Conservation (phyloP, 805 yeast genomes). For the Wickerhamomyces mucosus region DNA sequence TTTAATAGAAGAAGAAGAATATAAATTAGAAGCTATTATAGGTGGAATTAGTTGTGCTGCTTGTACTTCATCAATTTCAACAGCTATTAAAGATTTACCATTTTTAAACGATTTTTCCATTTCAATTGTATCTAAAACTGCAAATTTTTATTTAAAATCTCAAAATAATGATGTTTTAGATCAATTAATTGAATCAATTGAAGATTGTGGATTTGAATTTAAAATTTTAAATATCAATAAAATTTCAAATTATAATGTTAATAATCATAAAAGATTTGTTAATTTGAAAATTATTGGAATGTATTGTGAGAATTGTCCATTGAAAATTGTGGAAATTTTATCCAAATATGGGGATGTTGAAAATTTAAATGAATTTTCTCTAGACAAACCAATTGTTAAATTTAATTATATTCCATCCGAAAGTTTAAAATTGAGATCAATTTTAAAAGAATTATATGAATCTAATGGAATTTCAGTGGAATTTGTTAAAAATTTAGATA, state of each 20-base stretch:
- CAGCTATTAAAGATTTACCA: conserved; percentile 35
- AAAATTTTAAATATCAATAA: conserved; percentile 34
- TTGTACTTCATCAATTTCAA: conserved; percentile 48
- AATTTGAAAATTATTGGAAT: conserved; percentile 52
- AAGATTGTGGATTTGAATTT: conserved; percentile 61
- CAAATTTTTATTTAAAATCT: conserved; percentile 46
- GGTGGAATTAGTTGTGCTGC: conserved; percentile 75
- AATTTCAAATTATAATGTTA: conserved; percentile 37
- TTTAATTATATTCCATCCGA: conserved; percentile 57
- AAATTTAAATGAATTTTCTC: conserved; percentile 44
- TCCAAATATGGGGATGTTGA: conserved; percentile 46
- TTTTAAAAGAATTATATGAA: conserved; percentile 39
- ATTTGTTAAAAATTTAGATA: conserved; percentile 42
- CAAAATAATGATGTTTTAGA: conserved; percentile 26
- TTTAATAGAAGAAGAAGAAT: conserved; percentile 24
- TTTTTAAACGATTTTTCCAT: conserved; percentile 46
- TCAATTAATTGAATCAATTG: conserved; percentile 39
- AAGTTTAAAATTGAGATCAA: conserved; percentile 42
- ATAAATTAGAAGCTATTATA: conserved; percentile 48
- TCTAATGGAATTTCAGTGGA: conserved; percentile 39
- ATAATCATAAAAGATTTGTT: conserved; percentile 44
- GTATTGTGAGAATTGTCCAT: conserved; percentile 67
- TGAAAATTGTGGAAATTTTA: conserved; percentile 38
- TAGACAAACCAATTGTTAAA: conserved; percentile 47
- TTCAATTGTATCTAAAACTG: conserved; percentile 52